phyloP scores from a whole-genome alignment of 2,329 filamentous ascomycete species.

The Pseudogymnoascus verrucosus region DNA sequence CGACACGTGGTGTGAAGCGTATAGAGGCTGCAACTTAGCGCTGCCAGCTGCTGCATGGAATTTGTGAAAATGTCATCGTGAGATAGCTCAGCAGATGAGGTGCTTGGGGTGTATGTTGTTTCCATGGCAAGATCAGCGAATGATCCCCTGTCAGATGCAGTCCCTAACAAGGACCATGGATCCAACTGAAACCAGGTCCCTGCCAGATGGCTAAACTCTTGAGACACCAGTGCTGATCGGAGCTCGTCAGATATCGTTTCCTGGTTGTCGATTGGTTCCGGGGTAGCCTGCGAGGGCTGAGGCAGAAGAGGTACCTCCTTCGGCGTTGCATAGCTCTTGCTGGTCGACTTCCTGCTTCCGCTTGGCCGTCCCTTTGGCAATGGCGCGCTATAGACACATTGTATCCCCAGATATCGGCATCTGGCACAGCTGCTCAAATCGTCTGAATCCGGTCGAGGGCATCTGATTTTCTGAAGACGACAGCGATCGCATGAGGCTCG shows the following conservation, averaged over 20 bases:
- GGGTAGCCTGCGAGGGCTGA: constrained; percentile 10
- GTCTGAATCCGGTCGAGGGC: constrained; percentile 9
- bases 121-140: constrained; percentile 9
- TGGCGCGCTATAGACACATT: constrained; percentile 11
- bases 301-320: constrained; percentile 10
- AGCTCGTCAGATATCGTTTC: constrained; percentile 10
- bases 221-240: constrained; percentile 10
- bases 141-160: constrained; percentile 11
- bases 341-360: constrained; percentile 10
- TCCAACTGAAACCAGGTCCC: constrained; percentile 9
- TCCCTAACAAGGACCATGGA: constrained; percentile 9
- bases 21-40: constrained; percentile 9
- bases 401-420: constrained; percentile 11
- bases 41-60: constrained; percentile 11
- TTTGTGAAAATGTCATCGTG: constrained; percentile 10
- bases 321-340: constrained; percentile 5
- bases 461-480: constrained; percentile 10
- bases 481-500: constrained; percentile 11
- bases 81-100: constrained; percentile 9
- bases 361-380: constrained; percentile 11
- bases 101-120: constrained; percentile 9
- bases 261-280: constrained; percentile 11
- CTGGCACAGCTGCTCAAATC: constrained; percentile 10
- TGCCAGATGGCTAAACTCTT: constrained; percentile 9
- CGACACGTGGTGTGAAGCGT: constrained; percentile 11